These are phyloP conservation scores for Pseudomonodictys pantanalensis DNA, from an alignment of 495 filamentous ascomycete genomes.

Conservation along the genomic window DNA sequence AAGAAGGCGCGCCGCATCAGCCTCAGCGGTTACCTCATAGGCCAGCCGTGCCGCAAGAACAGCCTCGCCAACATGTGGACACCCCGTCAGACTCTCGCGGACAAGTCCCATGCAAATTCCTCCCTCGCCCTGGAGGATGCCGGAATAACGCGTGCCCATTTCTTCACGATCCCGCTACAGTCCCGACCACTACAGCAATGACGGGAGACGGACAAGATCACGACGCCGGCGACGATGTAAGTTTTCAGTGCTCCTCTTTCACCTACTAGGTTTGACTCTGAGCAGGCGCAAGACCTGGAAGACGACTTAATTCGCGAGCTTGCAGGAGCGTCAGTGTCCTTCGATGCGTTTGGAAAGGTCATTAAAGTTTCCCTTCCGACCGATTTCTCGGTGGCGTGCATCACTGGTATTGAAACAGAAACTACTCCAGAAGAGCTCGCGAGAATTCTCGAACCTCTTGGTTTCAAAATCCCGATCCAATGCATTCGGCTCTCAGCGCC, in stretches of 20 bases:
- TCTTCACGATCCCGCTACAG: background rate
- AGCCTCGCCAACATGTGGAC: too few species aligned
- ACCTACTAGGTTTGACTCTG: background rate
- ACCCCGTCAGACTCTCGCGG: background rate
- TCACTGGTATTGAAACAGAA: constrained; percentile 11
- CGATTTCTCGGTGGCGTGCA: constrained; percentile 23
- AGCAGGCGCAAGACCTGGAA: background rate
- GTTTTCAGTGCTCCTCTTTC: background rate
- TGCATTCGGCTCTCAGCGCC: background rate
- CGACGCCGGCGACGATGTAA: background rate
- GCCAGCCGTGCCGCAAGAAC: too few species aligned
- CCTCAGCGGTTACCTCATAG: too few species aligned
- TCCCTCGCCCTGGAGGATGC: background rate
- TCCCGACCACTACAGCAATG: background rate
- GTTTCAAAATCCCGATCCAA: background rate
- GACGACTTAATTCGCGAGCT: constrained; percentile 24
- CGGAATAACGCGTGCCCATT: background rate
- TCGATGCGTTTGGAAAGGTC: constrained; percentile 15
- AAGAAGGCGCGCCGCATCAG: too few species aligned
- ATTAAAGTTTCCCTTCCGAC: constrained; percentile 23
- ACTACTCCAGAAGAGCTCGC: constrained; percentile 3
- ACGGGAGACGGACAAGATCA: background rate
- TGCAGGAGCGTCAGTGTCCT: constrained; percentile 17
- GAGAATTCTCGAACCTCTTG: background rate
- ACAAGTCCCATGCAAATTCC: background rate